phyloP scores from a whole-genome alignment of 495 filamentous ascomycete genomes.

The Trichoderma orchidacearum region DNA sequence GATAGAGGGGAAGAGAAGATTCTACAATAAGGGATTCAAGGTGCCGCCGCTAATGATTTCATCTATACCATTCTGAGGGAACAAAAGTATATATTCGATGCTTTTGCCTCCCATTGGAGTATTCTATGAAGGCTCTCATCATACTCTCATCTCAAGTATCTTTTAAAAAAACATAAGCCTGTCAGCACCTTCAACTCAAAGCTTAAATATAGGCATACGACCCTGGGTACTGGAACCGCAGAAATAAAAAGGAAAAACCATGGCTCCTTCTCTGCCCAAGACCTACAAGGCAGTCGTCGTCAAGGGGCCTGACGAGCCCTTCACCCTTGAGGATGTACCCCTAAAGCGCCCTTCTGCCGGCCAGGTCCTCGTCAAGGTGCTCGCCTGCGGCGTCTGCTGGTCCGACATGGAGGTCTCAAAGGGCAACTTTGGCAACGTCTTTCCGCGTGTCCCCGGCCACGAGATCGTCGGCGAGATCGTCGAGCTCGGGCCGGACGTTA shows the following conservation, averaged over 20 bases:
- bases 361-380: slow-evolving; percentile 38
- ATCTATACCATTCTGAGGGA: too few species aligned
- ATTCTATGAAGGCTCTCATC: too few species aligned
- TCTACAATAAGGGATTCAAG: too few species aligned
- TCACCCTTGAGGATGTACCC: slow-evolving; percentile 28
- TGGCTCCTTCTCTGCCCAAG: slow-evolving; percentile 25
- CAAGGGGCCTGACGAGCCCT: slow-evolving; percentile 17
- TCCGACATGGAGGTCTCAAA: slow-evolving; percentile 24
- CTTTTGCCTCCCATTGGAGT: too few species aligned
- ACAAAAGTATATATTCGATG: too few species aligned
- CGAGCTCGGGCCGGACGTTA: slow-evolving; percentile 29
- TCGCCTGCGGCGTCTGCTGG: slow-evolving; percentile 41
- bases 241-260: background rate
- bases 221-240: background rate
- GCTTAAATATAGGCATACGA: background rate
- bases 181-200: background rate
- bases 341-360: slow-evolving; percentile 24
- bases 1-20: too few species aligned
- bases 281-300: slow-evolving; percentile 36
- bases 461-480: slow-evolving; percentile 40
- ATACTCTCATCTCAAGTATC: too few species aligned
- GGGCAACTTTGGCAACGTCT: slow-evolving; percentile 25
- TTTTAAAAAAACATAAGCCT: too few species aligned
- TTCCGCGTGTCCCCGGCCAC: slow-evolving; percentile 40
- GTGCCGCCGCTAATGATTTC: too few species aligned